Base-by-base conservation (phyloP, 1,284 basidiomycete species). In the Leccinum ponderosum region DNA sequence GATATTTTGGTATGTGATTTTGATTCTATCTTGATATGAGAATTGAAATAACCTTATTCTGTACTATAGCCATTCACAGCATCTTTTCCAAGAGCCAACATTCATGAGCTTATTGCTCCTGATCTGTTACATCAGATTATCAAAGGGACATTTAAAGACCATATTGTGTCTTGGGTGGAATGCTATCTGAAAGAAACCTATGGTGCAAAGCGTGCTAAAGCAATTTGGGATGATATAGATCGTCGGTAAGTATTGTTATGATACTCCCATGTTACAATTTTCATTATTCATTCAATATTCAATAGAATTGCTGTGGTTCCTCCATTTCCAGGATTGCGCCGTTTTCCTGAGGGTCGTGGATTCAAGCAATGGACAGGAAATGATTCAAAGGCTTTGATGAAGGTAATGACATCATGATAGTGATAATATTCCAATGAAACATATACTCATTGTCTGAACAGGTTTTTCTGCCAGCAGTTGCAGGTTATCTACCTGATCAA, bases 361-460 rank as follows among this genome's bases (percentile, higher is more conserved):
- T 51, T 51, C n/a, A 51, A 51, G 25, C 50, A 51, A 29, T 51
- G 50, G 50, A 52, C 51, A 52, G 29, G 51, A 17, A 52, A 52
- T 52, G 51, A 52, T 20, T 52, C 51, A 31, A 52, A 52, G 51
- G 51, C 51, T 17, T 31, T 52, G 27, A 52, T 52, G 51, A 52
- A 52, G 51, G 29, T 52, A 12, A 52, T 29, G 4, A n/a, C 15
- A 25, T 29, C 3, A 29, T 52, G 2, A 52, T 29, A 31, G 3
- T 44, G 11, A 48, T 48, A 6, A 22, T 20, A 39, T 33, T 33
- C 33, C 33, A n/a, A 39, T 39, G 37, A 39, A 39, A 12, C 9
- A 20, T 44, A 44, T 31, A 50, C 14, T 50, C 12, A 48, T 48
- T 20, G 6, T 37, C 7, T 15, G 7, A 37, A 37, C 14, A 50